phyloP scores from a whole-genome alignment of 371 early-diverging fungal species.

The Amoeboaphelidium protococcarum region DNA sequence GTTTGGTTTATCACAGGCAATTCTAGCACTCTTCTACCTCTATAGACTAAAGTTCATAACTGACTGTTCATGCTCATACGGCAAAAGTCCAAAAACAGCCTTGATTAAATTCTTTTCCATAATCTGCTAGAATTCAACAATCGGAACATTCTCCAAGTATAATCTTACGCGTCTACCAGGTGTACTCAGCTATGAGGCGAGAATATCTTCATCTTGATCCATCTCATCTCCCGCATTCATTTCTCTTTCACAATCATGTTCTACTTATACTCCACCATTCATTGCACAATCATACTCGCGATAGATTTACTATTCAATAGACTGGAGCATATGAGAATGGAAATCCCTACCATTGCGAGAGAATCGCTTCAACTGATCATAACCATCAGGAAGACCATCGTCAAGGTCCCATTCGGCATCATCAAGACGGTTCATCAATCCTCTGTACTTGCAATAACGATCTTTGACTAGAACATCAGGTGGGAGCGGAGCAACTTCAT shows the following conservation, averaged over 20 bases:
- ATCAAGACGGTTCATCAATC: no score
- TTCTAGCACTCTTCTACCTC: no score
- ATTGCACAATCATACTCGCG: background rate
- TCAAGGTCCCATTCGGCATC: no score
- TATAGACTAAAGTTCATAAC: constrained; percentile 53
- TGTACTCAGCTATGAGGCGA: no score
- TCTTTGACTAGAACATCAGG: constrained; percentile 47
- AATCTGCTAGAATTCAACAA: background rate
- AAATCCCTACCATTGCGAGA: no score
- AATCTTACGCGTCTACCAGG: background rate
- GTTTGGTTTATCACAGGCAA: no score
- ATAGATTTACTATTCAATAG: constrained; percentile 60
- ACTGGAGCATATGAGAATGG: constrained; percentile 66
- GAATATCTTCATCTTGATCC: background rate
- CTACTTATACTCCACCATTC: constrained; percentile 40
- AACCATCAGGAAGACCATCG: no score
- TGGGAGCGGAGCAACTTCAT: constrained; percentile 88
- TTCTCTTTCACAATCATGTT: constrained; percentile 49
- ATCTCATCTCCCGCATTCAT: constrained; percentile 17
- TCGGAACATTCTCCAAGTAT: background rate
- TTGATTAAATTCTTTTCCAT: background rate
- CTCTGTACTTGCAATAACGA: constrained; percentile 74
- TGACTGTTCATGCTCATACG: constrained; percentile 78
- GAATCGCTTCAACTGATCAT: no score
- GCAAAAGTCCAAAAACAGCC: constrained; percentile 53